These are phyloP conservation scores for Hypocreales sp. DNA, from an alignment of 2,329 filamentous ascomycete genomes.

Conservation along the genomic window DNA sequence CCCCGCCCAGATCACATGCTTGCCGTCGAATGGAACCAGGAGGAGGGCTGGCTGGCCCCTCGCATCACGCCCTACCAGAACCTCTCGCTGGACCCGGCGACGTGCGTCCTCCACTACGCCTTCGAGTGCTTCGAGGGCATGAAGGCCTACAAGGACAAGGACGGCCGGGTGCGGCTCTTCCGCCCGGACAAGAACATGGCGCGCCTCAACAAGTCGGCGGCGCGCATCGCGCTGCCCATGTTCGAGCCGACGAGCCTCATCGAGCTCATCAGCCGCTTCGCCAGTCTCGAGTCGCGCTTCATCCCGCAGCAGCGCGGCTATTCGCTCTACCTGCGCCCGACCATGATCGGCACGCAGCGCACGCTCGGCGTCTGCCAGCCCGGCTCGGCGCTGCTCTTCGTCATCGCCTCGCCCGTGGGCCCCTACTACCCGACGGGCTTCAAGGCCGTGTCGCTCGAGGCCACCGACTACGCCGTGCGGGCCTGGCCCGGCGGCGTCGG, in stretches of 20 bases:
- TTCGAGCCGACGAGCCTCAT: slow-evolving; percentile 63
- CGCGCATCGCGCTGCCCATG: slow-evolving; percentile 83
- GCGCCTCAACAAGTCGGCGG: slow-evolving; percentile 78
- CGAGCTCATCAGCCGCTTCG: slow-evolving; percentile 67
- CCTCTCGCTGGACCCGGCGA: slow-evolving; percentile 87
- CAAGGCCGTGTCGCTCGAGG: slow-evolving; percentile 91
- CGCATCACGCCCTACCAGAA: slow-evolving; percentile 91
- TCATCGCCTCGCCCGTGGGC: slow-evolving; percentile 91
- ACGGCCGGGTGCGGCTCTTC: slow-evolving; percentile 72
- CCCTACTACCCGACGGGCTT: slow-evolving; percentile 98
- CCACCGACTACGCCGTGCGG: slow-evolving; percentile 89
- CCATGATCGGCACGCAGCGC: slow-evolving; percentile 91
- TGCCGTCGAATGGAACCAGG: slow-evolving; percentile 78
- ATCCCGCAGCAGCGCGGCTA: slow-evolving; percentile 80
- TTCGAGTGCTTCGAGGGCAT: slow-evolving; percentile 98
- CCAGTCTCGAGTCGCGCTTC: slow-evolving; percentile 71
- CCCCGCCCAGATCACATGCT: slow-evolving; percentile 76
- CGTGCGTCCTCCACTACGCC: slow-evolving; percentile 96
- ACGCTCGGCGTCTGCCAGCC: slow-evolving; percentile 90
- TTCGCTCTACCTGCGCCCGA: slow-evolving; percentile 88
- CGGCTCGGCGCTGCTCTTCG: slow-evolving; percentile 78
- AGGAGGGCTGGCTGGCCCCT: slow-evolving; percentile 68
- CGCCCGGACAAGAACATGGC: slow-evolving; percentile 93
- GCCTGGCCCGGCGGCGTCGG: slow-evolving; percentile 97
- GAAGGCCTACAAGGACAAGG: slow-evolving; percentile 92